Base-by-base conservation (phyloP, 2,329 filamentous ascomycete species). In the Geosmithia putterillii region DNA sequence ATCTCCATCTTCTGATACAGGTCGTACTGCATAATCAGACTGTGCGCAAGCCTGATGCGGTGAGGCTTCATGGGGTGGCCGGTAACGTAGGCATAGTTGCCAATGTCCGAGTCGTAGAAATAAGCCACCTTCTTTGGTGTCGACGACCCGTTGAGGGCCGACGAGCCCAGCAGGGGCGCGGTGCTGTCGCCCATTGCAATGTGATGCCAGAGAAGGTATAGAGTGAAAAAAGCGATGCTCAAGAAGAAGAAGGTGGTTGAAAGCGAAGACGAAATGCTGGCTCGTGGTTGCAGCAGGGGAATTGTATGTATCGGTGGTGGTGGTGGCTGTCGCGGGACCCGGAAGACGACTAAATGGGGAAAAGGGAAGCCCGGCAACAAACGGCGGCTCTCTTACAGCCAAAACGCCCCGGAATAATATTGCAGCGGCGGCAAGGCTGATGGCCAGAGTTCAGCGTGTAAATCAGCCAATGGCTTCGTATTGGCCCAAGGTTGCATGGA, bases 41-140 rank as follows among this genome's bases (percentile, higher is more conserved):
- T 92, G 63, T 98, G 95, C 41, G 92, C 94, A 51, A 98, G 69
- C 18, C 89, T 87, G 55, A 98, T 82, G 19, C 92, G 83, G 76
- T 95, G 95, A 49, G 92, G 92, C 65, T 98, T 98, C 92, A 98
- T 98, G 37, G 92, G 92, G 69, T 98, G 92, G 18, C 87, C 88
- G 48, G 87, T 88, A 45, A 94, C 87, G 58, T 96, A 96, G 60
- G 90, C 89, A 70, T 95, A 96, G 64, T 96, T 96, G 51, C 90
- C 90, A 58, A 96, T 92, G 66, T 96, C 90, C 3, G 86, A 94
- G 60, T 96, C 90, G 73, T 96, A 96, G 64, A 96, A 96, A 67
- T 96, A 96, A 44, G 90, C 90, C 46, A 96, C 86, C 59, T 90
- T 87, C 67, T 92, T 94, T 43, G 69, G 65, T 12, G 28, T 32